phyloP scores from a whole-genome alignment of 1,139 yeast species.

The Kodamaea suecica region DNA sequence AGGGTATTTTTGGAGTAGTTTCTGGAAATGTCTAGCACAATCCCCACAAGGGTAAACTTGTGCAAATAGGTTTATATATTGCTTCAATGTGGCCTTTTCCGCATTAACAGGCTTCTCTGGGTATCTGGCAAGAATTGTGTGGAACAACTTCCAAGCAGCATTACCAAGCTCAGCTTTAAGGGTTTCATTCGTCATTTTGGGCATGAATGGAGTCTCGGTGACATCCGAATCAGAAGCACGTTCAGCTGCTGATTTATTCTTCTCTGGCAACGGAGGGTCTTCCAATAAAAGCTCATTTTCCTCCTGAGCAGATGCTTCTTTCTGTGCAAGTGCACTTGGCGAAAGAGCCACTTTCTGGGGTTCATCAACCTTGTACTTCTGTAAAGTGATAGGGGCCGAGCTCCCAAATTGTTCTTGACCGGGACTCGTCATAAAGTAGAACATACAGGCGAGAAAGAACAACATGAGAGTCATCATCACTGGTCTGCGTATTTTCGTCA shows the following conservation, averaged over 20 bases:
- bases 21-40: slow-evolving; percentile 87
- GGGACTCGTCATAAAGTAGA: slow-evolving; percentile 23
- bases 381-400: slow-evolving; percentile 4
- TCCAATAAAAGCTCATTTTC: not conserved
- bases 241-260: no score
- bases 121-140: slow-evolving; percentile 85
- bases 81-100: slow-evolving; percentile 59
- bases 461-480: slow-evolving; percentile 24
- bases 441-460: slow-evolving; percentile 21
- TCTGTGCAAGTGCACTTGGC: not conserved
- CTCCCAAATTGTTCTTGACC: not conserved
- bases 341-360: slow-evolving; percentile 4
- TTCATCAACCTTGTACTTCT: slow-evolving; percentile 5
- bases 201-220: slow-evolving; percentile 70
- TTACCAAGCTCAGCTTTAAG: slow-evolving; percentile 74
- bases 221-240: slow-evolving; percentile 18
- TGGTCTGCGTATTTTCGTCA: slow-evolving; percentile 26
- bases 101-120: slow-evolving; percentile 73
- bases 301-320: not conserved
- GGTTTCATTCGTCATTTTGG: slow-evolving; percentile 68
- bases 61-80: slow-evolving; percentile 57
- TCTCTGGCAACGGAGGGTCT: slow-evolving; percentile 3
- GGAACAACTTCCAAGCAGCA: slow-evolving; percentile 85
- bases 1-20: slow-evolving; percentile 65
- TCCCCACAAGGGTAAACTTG: slow-evolving; percentile 92